Conservation (phyloP, 371 early-diverging fungal species). For the Apophysomyces variabilis region DNA sequence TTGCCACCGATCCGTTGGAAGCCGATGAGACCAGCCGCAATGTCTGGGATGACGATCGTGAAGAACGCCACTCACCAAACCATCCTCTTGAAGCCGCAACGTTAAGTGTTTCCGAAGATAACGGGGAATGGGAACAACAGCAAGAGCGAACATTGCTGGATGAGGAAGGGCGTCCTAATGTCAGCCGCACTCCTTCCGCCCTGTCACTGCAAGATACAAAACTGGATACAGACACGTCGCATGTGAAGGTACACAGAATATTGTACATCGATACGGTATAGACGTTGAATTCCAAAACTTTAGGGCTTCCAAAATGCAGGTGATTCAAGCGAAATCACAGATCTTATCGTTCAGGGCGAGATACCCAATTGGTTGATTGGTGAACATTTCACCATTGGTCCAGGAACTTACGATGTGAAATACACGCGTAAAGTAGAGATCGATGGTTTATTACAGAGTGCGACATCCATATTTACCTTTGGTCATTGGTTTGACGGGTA, state of each 20-base stretch:
- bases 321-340: slow-evolving; percentile 39
- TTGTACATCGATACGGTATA: background rate
- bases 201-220: slow-evolving; percentile 13
- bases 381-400: slow-evolving; percentile 68
- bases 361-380: slow-evolving; percentile 70
- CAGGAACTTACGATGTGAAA: slow-evolving; percentile 64
- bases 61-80: slow-evolving; percentile 4
- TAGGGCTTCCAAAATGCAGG: slow-evolving; percentile 50
- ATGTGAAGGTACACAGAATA: slow-evolving; percentile 36
- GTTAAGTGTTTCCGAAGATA: slow-evolving; percentile 8
- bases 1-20: slow-evolving; percentile 3
- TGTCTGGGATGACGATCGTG: slow-evolving; percentile 5
- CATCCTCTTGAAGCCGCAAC: slow-evolving; percentile 4
- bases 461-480: slow-evolving; percentile 63
- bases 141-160: slow-evolving; percentile 34
- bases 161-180: slow-evolving; percentile 30
- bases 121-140: slow-evolving; percentile 20
- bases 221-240: slow-evolving; percentile 31
- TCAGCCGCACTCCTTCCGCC: slow-evolving; percentile 20
- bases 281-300: background rate
- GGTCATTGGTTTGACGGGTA: slow-evolving; percentile 79
- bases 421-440: slow-evolving; percentile 66
- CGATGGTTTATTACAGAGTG: slow-evolving; percentile 64
- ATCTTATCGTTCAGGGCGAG: slow-evolving; percentile 53
- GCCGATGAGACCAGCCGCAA: slow-evolving; percentile 2